phyloP scores from a whole-genome alignment of 495 filamentous ascomycete genomes.

The Trichoderma gamsii region DNA sequence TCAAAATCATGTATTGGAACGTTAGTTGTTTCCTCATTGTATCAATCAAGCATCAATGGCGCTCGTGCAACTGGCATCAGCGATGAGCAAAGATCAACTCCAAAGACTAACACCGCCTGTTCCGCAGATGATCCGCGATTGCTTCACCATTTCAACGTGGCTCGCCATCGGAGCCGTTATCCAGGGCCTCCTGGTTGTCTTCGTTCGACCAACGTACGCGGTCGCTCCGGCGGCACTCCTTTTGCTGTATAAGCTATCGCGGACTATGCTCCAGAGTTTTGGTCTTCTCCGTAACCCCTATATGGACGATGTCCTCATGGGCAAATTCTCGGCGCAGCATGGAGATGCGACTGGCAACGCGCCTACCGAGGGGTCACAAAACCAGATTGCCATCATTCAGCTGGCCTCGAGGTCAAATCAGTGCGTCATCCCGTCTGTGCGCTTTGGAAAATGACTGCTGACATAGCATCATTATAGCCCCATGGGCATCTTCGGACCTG shows the following conservation, averaged over 20 bases:
- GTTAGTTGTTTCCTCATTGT: background rate
- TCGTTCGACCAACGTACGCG: slow-evolving; percentile 34
- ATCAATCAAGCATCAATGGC: background rate
- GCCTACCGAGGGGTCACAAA: background rate
- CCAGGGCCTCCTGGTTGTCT: slow-evolving; percentile 32
- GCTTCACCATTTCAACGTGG: slow-evolving; percentile 35
- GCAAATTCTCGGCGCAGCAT: background rate
- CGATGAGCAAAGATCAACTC: background rate
- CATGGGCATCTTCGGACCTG: background rate
- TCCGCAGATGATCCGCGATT: background rate
- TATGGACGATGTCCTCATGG: slow-evolving; percentile 17
- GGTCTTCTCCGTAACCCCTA: slow-evolving; percentile 27
- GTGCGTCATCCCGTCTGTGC: background rate
- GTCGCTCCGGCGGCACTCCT: slow-evolving; percentile 30
- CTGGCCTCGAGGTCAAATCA: background rate
- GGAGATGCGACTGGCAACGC: background rate
- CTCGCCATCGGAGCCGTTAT: slow-evolving; percentile 38
- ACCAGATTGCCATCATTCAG: background rate
- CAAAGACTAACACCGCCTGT: background rate
- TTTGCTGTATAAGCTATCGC: slow-evolving; percentile 27
- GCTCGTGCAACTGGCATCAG: background rate
- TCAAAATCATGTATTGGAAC: background rate
- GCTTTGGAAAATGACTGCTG: background rate
- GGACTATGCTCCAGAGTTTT: slow-evolving; percentile 28
- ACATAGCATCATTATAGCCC: background rate